Base-by-base conservation (phyloP, 768 basidiomycete species). In the Scleroderma bovista region DNA sequence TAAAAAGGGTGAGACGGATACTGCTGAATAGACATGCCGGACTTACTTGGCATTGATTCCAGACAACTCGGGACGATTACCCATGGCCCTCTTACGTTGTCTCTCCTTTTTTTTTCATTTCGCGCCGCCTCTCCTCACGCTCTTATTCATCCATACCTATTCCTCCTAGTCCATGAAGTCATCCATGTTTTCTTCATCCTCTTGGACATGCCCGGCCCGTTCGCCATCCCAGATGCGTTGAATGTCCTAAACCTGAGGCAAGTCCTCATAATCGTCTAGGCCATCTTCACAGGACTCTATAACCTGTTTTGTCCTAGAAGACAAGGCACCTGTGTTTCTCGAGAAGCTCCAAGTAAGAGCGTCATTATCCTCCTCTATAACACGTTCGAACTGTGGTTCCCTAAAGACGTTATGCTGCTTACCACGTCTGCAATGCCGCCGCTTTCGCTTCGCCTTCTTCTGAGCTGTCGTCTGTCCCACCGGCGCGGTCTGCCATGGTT, bases 31-130 rank as follows among this genome's bases (percentile, higher is more conserved):
- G 15, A 32, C 26, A 13, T 6, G 23, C 22, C 6, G 8, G 19
- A 77, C 88, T 69, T 64, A 90, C 92, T 77, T 84, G 38, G 86
- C 85, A 60, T 90, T 90, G 56, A 90, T 91, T 49, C 84, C 93
- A 53, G 79, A 80, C 57, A 84, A 73, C 62, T 84, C 86, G 48
- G 83, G 83, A 56, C 82, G 79, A 53, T 79, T 77, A 51, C 83
- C 76, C 59, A 75, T 76, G 32, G 79, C 79, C 61, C 77, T 83
- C 44, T 84, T 78, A 46, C 86, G 77, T 58, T 87, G 78, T 54
- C 75, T 72, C 66, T 86, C 79, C 56, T 83, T 72, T 47, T 72
- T 75, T 53, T 75, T 71, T 61, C 84, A n/a, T 76, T 63, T 88
- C 84, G 53, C 78, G 75, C 56, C 86, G 76, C 54, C 84, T 71